A percentile compares a stretch with the other conserved stretches of the same genome.
phyloP scores from a whole-genome alignment of 176 grass and related monocot genomes.

The Avena atlantica region DNA sequence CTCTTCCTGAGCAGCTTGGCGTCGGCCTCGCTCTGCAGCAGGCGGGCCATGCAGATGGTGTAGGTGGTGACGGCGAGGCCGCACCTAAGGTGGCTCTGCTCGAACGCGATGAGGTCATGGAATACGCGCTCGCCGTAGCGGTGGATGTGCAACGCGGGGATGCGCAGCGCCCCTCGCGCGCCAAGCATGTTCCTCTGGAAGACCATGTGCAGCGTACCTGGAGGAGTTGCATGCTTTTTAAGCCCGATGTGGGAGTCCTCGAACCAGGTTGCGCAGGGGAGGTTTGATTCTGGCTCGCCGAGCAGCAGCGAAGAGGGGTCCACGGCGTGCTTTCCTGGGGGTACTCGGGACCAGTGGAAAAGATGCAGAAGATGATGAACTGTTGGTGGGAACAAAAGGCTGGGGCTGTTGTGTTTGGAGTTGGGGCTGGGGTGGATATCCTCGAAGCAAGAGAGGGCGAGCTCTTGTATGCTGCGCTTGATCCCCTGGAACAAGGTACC shows the following conservation, averaged over 20 bases:
- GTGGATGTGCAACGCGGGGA: neutral
- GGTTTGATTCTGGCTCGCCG: neutral
- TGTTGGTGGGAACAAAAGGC: neutral
- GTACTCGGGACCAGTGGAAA: conserved; percentile 10
- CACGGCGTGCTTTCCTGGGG: neutral
- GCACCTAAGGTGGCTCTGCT: neutral
- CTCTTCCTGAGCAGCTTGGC: conserved; percentile 14
- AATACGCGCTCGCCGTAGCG: too few species aligned
- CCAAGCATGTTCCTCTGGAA: neutral
- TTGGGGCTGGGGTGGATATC: neutral
- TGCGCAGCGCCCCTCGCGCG: neutral
- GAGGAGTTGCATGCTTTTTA: neutral
- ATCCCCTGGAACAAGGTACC: accelerated
- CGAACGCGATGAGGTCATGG: neutral
- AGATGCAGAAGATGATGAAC: conserved; percentile 32
- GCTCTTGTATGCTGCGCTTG: neutral
- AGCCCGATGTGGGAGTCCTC: neutral
- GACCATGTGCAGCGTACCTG: neutral
- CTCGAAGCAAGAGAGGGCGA: conserved; percentile 29
- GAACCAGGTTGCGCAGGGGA: neutral
- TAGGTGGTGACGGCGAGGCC: neutral
- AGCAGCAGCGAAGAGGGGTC: neutral
- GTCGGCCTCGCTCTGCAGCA: conserved; percentile 15
- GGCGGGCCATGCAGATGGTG: conserved; percentile 8
- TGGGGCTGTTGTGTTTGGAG: too few species aligned